Evolutionary conservation across 768 basidiomycete species (phyloP).

Genomic region (Xerocomellus chrysenteron): DNA sequence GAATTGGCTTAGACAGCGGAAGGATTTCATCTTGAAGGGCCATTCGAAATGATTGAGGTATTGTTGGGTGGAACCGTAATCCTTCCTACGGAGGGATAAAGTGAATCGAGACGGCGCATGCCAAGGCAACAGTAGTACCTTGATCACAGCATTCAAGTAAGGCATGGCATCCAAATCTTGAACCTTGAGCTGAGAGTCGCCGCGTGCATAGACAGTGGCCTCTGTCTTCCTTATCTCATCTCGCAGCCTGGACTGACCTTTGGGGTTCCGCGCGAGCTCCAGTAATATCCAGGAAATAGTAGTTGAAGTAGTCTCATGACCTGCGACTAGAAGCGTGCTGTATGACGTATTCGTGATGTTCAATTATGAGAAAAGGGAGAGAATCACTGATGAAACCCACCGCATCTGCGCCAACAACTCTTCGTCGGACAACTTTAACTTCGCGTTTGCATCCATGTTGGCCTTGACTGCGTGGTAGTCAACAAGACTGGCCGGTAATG

Average conservation of each 20-base stretch:
- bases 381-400: neutral
- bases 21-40: slow-evolving; percentile 53
- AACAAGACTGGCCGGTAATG: neutral
- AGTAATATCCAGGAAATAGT: slow-evolving; percentile 57
- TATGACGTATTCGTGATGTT: neutral
- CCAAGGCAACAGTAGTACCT: slow-evolving; percentile 9
- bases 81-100: slow-evolving; percentile 35
- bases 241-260: slow-evolving; percentile 59
- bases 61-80: slow-evolving; percentile 45
- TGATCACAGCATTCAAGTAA: slow-evolving; percentile 41
- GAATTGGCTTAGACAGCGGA: slow-evolving; percentile 56
- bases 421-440: slow-evolving; percentile 13
- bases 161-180: slow-evolving; percentile 52
- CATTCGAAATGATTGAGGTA: slow-evolving; percentile 49
- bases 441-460: slow-evolving; percentile 23
- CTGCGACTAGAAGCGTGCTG: slow-evolving; percentile 46
- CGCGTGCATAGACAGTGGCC: neutral
- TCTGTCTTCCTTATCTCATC: slow-evolving; percentile 16
- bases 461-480: slow-evolving; percentile 15
- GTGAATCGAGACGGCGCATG: slow-evolving; percentile 17
- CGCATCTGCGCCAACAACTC: slow-evolving; percentile 15
- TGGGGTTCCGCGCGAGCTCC: slow-evolving; percentile 55
- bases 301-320: slow-evolving; percentile 61
- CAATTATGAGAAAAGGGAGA: too few relatives aligned
- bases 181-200: neutral